Evolutionary conservation across 805 yeast species (phyloP), one percentile per base, ranked within the genome.

Genomic region (Yamadazyma laniorum): DNA sequence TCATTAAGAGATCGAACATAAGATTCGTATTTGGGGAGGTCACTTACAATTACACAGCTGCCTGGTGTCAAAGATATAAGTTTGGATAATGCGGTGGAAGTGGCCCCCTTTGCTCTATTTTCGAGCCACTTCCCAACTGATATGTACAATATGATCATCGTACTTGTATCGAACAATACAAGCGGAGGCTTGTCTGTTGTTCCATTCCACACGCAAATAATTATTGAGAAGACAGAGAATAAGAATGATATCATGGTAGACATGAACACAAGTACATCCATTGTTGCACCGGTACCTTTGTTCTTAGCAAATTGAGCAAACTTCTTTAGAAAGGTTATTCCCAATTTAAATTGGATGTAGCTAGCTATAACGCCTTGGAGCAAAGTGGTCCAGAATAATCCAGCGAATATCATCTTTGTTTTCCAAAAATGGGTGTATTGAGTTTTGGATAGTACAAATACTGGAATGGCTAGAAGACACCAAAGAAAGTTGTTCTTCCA

Each of bases 91-190:
- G 98, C 95, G 3, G 86, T 76, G 0, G 97, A 86, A 0, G 98
- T 93, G 42, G 85, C 87, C 3, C 98, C 95, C 55, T 93, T 88
- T 2, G 99, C 98, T 47, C 75, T 79, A 59, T 85, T 86, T 55
- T 93, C 99, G 16, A 90, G 67, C 75, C 86, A 85, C 62, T 93
- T 91, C 2, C 99, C 99, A 31, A 89, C 65, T 6, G 93, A 75
- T 18, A 93, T 89, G 58, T 89, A 93, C 4, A 81, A 65, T 35
- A 91, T 72, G 29, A 93, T 70, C 95, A 95, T 87, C 12, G 82
- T 79, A 1, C 88, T 74, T 0, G 98, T 89, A 42, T 88, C 97
- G 67, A 93, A 90, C 25, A 89, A 67, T 1, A 83, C 77, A 36
- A 74, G 78, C 5, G 96, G 95, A 5, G 81, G 73, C 36, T 56